Base-by-base conservation (phyloP, 371 early-diverging fungal species). In the Haplosporangium sp. region DNA sequence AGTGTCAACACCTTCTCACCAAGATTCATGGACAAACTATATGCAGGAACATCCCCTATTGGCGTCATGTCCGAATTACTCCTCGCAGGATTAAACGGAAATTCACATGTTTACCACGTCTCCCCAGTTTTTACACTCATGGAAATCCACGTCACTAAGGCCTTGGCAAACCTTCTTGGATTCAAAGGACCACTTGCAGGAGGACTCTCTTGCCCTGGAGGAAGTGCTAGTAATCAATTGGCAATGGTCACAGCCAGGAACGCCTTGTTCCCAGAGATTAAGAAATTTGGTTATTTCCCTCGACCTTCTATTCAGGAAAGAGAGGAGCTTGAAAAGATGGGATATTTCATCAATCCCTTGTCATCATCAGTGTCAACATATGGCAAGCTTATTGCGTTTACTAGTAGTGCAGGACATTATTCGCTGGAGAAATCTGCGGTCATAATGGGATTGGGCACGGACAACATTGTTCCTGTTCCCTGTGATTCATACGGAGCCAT, bases 1-100 rank as follows among this genome's bases (percentile, higher is more conserved):
- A 91, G 89, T 72, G 89, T 91, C 61, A 88, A 90, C 72, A 79
- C 88, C n/a, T 93, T 92, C 91, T 91, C 92, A 82, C 92, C 93
- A 10, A 77, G 92, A 19, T 96, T 96, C 71, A 85, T 96, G 86
- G 95, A 95, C 82, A 96, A 96, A 72, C 84, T 96, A 8, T 96
- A 95, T 72, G 90, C 96, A 9, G 91, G 93, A 2, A 89, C 93
- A 0, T 92, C 92, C 55, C 93, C 95, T 8, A 91, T 94, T 73
- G 95, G 95, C 17, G 92, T 95, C 35, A 82, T 95, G 34, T 71
- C 91, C 5, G 96, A 96, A 73, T 81, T 95, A 3, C 82, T 96
- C n/a, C 69, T 92, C 40, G 91, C 88, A 7, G 86, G 93, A 17
- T 84, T 96, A 55, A 96, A 96, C 82, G 89, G 89, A 71, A 96